Evolutionary conservation across 208 protist genomes (phyloP).

Genomic region (Leishmania lainsoni): DNA sequence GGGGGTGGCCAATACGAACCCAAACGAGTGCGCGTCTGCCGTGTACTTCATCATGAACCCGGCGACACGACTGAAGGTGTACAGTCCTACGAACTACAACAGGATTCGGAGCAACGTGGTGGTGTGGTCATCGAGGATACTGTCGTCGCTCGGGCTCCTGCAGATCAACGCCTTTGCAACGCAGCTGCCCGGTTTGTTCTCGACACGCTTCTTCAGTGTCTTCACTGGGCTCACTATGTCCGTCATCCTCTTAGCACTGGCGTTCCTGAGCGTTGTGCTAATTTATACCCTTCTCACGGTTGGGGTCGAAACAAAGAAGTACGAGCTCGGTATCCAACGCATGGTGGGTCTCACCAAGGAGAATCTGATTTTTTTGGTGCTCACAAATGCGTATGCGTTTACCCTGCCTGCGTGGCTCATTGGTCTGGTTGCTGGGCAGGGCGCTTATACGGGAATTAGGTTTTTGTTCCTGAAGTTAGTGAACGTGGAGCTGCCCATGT

Average conservation of each 20-base stretch:
- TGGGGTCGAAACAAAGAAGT: conserved; percentile 92
- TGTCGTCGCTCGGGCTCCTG: conserved; percentile 70
- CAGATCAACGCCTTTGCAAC: conserved; percentile 50
- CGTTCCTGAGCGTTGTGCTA: conserved; percentile 87
- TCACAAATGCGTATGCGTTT: conserved; percentile 72
- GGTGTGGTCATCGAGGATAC: conserved; percentile 45
- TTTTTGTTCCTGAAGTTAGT: conserved; percentile 47
- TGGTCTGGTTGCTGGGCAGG: conserved; percentile 74
- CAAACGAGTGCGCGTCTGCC: conserved; percentile 35
- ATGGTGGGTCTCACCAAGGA: conserved; percentile 88
- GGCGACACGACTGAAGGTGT: conserved; percentile 28
- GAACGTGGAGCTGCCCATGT: conserved; percentile 38
- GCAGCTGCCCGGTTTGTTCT: conserved; percentile 54
- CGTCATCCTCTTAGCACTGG: conserved; percentile 86
- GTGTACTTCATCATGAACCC: conserved; percentile 63
- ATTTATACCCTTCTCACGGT: conserved; percentile 96
- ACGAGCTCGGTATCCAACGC: conserved; percentile 93
- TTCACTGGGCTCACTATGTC: conserved; percentile 93
- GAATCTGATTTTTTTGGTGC: conserved; percentile 56
- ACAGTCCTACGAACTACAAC: conserved; percentile 52
- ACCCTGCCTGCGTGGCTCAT: conserved; percentile 81
- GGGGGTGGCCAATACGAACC: conserved; percentile 26
- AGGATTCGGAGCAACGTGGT: conserved; percentile 51
- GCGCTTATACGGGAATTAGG: conserved; percentile 40
- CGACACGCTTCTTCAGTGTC: conserved; percentile 72